phyloP scores from a whole-genome alignment of 2,329 filamentous ascomycete genomes.

The Tolypocladium inflatum region DNA sequence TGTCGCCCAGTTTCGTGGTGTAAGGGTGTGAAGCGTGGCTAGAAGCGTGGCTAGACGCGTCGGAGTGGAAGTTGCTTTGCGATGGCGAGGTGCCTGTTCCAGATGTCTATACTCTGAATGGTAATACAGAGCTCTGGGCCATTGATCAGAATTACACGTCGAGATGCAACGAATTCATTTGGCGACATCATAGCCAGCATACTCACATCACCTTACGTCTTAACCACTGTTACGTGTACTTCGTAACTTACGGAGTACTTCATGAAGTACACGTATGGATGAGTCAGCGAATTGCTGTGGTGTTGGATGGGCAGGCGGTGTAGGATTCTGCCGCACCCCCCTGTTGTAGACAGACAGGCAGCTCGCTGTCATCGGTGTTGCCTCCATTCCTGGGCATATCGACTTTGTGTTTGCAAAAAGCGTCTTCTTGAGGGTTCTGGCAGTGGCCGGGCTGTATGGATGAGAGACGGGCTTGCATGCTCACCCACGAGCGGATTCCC shows the following conservation, averaged over 20 bases:
- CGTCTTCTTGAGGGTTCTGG: neutral
- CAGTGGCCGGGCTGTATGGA: conserved; percentile 15
- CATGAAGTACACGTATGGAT: neutral
- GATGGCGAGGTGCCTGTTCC: neutral
- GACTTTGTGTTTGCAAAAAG: neutral
- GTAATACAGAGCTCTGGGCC: too few relatives aligned
- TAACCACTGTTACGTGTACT: too few relatives aligned
- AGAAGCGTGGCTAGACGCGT: neutral
- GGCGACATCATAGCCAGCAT: neutral
- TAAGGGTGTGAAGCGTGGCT: neutral
- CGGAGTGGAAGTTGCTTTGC: neutral
- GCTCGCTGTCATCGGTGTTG: neutral
- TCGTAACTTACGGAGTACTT: too few relatives aligned
- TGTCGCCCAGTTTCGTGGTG: neutral
- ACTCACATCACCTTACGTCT: too few relatives aligned
- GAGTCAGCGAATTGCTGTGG: neutral
- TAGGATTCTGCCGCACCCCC: conserved; percentile 2
- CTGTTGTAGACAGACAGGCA: neutral
- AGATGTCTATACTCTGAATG: neutral
- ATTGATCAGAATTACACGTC: neutral
- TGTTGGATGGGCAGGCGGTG: neutral
- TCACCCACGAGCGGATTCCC: conserved; percentile 13
- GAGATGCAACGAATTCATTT: neutral
- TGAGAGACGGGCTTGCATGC: conserved; percentile 9
- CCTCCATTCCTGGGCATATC: neutral